Base-by-base conservation (phyloP, 1,139 yeast species). In the Chernovozyma sophiae-reginae region DNA sequence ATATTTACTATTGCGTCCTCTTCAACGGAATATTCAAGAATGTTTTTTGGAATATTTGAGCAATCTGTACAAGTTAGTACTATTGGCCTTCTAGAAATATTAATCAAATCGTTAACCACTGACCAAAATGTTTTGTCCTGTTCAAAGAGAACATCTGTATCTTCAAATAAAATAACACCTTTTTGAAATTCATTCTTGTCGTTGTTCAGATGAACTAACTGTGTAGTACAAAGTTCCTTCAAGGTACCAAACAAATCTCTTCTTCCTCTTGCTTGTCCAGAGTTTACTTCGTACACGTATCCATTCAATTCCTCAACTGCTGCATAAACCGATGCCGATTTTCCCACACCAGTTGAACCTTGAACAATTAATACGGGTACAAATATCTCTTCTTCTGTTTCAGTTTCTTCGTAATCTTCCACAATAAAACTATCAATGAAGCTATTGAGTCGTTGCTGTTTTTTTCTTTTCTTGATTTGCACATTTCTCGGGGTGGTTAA, bases 101-200 rank as follows among this genome's bases (percentile, higher is more conserved):
- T 68, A 27, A 87, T 60, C 13, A 87, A 68, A 40, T 78, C 81
- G 34, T 74, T 77, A 3, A 89, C 73, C 1, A 82, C 81, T 2
- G 68, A 55, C 97, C 97, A 92, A 52, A 92, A 90, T 1, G 79
- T 78, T 45, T 72, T 75, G 47, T 89, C 96, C 34, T 79, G 85
- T 41, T 83, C 92, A 50, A 83, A 87, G 22, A 90, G 57, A 12
- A 86, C 66, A 55, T 92, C 96, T 20, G 86, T 90, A 48, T 92
- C 97, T 49, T 90, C 97, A 37, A 92, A 68, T 26, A 92, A 58
- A 3, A 92, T 80, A 7, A 89, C 62, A 4, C 92, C 89, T 38
- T 77, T 73, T 42, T 77, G 81, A 35, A 72, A 74, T 37, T 63
- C 60, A 34, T 60, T 55, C 6, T 54, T 57, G 25, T 55, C 62